A percentile compares a stretch with the other conserved stretches of the same genome.
phyloP scores from a whole-genome alignment of 2,329 filamentous ascomycete genomes.

The Aspergillus transmontanensis region DNA sequence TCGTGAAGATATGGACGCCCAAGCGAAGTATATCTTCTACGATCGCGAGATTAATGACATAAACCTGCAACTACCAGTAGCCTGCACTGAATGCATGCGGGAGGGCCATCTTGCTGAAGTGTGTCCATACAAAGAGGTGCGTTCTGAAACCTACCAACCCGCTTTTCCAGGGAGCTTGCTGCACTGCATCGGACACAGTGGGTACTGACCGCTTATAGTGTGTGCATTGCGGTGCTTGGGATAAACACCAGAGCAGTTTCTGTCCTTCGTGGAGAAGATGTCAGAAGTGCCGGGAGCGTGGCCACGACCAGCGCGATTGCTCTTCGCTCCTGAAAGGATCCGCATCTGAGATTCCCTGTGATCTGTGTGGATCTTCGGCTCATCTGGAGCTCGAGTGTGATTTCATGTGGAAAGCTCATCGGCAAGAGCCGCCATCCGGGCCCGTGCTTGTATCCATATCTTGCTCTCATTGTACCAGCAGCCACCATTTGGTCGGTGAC shows the following conservation, averaged over 20 bases:
- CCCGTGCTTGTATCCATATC: slow-evolving; percentile 46
- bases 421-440: slow-evolving; percentile 24
- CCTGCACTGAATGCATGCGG: slow-evolving; percentile 46
- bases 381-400: slow-evolving; percentile 65
- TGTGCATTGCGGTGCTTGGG: slow-evolving; percentile 45
- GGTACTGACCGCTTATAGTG: slow-evolving; percentile 31
- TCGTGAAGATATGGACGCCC: slow-evolving; percentile 41
- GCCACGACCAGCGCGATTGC: slow-evolving; percentile 58
- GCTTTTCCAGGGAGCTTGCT: no score
- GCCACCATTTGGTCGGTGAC: slow-evolving; percentile 47
- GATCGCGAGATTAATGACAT: slow-evolving; percentile 40
- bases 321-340: slow-evolving; percentile 61
- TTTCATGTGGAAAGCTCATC: slow-evolving; percentile 56
- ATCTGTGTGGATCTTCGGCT: slow-evolving; percentile 57
- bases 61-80: slow-evolving; percentile 44
- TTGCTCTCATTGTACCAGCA: slow-evolving; percentile 47
- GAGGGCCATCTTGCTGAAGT: slow-evolving; percentile 46
- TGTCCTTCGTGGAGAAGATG: slow-evolving; percentile 47
- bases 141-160: slow-evolving; percentile 11
- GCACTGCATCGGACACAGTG: neutral
- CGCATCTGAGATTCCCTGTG: slow-evolving; percentile 57
- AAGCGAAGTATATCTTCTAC: slow-evolving; percentile 45
- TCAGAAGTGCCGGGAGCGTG: slow-evolving; percentile 63
- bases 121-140: slow-evolving; percentile 48
- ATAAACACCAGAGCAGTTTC: slow-evolving; percentile 41